Evolutionary conservation across 2,329 filamentous ascomycete species (phyloP), one percentile per base, ranked within the genome.

Genomic region (Xylariales sp.): DNA sequence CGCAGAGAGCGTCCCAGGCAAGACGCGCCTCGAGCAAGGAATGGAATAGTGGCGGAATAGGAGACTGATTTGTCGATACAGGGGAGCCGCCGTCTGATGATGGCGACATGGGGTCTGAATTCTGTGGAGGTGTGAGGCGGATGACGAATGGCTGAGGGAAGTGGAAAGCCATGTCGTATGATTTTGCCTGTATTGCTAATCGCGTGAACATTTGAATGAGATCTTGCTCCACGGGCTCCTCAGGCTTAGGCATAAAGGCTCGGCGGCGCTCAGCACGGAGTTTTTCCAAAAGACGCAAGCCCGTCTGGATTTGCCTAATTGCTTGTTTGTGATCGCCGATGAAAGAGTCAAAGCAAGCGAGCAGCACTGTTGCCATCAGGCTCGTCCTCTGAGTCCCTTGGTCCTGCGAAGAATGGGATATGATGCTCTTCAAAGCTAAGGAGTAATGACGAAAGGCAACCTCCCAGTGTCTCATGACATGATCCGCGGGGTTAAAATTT

Each of bases 341-440:
- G 49, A 83, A 82, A 1, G 77, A 81, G 55, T 85, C 79, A 44
- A 84, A 84, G 55, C 77, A 83, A n/a, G 78, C 76, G 33, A 85
- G 66, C 25, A 85, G 62, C 24, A 85, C 75, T 37, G 71, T 81
- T 13, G 77, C 73, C 68, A 84, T 82, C n/a, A 84, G 65, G 33
- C 69, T 70, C 11, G 66, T 76, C 48, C 71, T 68, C 55, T 72
- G 68, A 13, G 69, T 70, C 34, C 54, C 59, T 27, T 63, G 57
- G 29, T 70, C 67, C 32, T 67, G 61, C 11, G 62, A 61, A 12
- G 62, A 58, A 5, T 69, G 61, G 31, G 59, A 60, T 37, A 72
- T 55, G 31, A 81, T 65, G 15, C 72, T 65, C 5, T 68, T 69
- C 41, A 74, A 63, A 1, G 79, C 76, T 38, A 72, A 67, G 2